These are phyloP conservation scores for Urtica urens DNA, from an alignment of 306 rosid genomes.

Conservation along the genomic window DNA sequence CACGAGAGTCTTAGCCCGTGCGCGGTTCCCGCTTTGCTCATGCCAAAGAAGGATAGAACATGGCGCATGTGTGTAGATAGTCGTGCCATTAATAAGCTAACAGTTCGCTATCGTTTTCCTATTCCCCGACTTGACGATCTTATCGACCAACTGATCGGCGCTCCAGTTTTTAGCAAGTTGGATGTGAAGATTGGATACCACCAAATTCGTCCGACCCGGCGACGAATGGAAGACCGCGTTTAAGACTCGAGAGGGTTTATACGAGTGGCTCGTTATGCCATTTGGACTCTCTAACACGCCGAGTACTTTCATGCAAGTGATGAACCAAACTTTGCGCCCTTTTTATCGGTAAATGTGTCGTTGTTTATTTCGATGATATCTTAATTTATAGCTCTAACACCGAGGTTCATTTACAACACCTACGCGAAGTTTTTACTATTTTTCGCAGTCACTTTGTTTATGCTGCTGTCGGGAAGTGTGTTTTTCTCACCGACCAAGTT, in stretches of 20 bases:
- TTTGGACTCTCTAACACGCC: not conserved
- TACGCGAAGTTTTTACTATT: not conserved
- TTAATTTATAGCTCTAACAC: too few relatives aligned
- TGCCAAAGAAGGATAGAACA: not conserved
- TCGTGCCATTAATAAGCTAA: not conserved
- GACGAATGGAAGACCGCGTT: not conserved
- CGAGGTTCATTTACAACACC: not conserved
- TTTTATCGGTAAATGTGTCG: too few relatives aligned
- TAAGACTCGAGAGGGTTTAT: not conserved
- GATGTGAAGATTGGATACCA: too few relatives aligned
- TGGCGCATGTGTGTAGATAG: too few relatives aligned
- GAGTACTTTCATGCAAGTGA: not conserved
- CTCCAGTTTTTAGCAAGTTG: too few relatives aligned
- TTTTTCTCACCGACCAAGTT: too few relatives aligned
- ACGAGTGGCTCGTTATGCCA: not conserved
- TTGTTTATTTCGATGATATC: too few relatives aligned
- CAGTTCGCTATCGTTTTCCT: not conserved
- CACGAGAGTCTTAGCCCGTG: too few relatives aligned
- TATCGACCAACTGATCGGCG: too few relatives aligned
- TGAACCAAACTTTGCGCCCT: too few relatives aligned
- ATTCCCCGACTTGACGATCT: not conserved
- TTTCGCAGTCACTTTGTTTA: not conserved
- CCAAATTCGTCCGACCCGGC: not conserved
- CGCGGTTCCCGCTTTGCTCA: too few relatives aligned
- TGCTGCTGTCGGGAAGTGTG: not conserved